These are phyloP conservation scores for Fragaria iinumae DNA, from an alignment of 306 rosid genomes.

Conservation along the genomic window DNA sequence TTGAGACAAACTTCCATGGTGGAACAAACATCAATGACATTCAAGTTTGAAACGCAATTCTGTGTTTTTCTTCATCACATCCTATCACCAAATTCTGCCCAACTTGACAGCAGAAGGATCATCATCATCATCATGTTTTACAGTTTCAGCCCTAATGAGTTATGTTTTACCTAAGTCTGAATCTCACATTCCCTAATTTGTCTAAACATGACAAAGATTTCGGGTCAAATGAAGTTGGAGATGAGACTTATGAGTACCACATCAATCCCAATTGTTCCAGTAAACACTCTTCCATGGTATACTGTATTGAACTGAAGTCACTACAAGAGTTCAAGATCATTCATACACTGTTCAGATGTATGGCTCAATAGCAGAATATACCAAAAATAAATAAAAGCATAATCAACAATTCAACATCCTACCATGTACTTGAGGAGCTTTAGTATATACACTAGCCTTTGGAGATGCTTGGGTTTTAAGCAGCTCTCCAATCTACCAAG, in stretches of 20 bases:
- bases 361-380: background rate
- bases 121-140: background rate
- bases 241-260: background rate
- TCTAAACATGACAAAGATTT: background rate
- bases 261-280: background rate
- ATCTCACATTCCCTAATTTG: background rate
- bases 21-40: background rate
- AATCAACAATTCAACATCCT: background rate
- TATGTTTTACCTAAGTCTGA: background rate
- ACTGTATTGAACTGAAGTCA: background rate
- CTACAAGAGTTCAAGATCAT: background rate
- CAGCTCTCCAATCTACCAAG: background rate
- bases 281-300: too few species aligned
- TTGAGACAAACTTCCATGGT: background rate
- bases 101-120: background rate
- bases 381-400: background rate
- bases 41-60: background rate
- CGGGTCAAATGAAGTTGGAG: background rate
- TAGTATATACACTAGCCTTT: background rate
- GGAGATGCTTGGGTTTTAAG: background rate
- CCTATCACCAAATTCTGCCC: constrained; percentile 2
- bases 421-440: background rate
- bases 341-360: background rate
- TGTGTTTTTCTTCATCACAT: background rate
- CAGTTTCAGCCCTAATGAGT: background rate